Evolutionary conservation across 805 yeast genomes (phyloP), one percentile per base, ranked within the genome.

Genomic region (Myxozyma vanderwaltii): DNA sequence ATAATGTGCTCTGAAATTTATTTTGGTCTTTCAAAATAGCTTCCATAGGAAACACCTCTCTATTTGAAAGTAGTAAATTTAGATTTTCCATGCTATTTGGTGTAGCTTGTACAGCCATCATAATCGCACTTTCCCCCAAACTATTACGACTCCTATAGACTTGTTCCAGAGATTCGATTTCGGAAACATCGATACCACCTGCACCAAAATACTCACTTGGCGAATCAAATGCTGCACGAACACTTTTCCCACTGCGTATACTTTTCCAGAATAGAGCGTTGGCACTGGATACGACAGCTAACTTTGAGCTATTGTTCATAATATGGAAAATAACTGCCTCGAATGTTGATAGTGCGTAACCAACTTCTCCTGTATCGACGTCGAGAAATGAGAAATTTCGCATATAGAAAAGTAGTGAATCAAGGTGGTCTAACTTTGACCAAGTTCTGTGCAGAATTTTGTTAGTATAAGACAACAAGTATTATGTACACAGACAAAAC

Each of bases 261-360:
- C 78, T 71, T 0, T 74, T 66, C 86, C 91, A 86, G 39, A 86
- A 74, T n/a, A 70, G 69, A 44, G 71, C 70, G 70, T 89, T 89
- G 1, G 68, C 68, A 1, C 69, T 69, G 0, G 91, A 82, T 10
- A 75, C 69, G 0, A 66, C 59, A 2, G 73, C 67, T 50, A 86
- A 71, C 2, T 71, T 69, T 1, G 73, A 72, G 7, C 74, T 47
- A 48, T 79, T 79, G 10, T 78, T 73, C 35, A 73, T 73, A n/a
- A 90, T 75, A 68, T 86, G 92, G 56, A 75, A 82, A 7, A 89
- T 68, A 0, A 89, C 95, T 0, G 91, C 96, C 67, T 91, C 96
- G 45, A 91, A 76, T 4, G 96, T 89, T 46, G 96, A 86, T 13
- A 90, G 65, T 0, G 91, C 85, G 70, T 92, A 92, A 10, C 89